Evolutionary conservation across 208 protist species (phyloP).

Genomic region (Acanthamoeba lenticulata): DNA sequence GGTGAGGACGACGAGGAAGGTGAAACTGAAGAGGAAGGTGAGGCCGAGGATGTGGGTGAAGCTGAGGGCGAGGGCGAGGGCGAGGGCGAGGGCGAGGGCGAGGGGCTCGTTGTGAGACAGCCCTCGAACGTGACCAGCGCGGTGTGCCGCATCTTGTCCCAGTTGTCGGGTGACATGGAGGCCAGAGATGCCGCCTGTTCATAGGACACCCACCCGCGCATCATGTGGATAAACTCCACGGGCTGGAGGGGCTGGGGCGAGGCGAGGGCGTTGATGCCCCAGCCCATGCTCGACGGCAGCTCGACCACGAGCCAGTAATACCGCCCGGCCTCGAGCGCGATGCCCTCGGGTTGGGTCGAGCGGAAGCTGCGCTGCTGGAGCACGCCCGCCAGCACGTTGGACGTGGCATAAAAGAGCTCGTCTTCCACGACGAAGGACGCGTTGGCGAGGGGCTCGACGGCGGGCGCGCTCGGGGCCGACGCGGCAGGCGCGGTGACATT

Average conservation of each 20-base stretch:
- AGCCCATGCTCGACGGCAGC: background rate
- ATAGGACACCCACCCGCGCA: too few relatives aligned
- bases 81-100: background rate
- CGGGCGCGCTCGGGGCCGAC: too few relatives aligned
- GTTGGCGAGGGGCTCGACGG: background rate
- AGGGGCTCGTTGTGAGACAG: background rate
- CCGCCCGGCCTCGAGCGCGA: background rate
- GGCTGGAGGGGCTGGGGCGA: background rate
- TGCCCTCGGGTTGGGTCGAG: background rate
- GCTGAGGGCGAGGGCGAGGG: background rate
- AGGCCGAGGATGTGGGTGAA: background rate
- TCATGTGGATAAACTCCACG: background rate
- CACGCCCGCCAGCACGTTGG: background rate
- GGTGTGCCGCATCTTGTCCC: background rate
- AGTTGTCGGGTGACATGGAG: background rate
- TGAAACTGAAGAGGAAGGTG: background rate
- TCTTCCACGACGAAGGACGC: background rate
- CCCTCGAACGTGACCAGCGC: background rate
- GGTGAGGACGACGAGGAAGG: background rate
- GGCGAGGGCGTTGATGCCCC: background rate
- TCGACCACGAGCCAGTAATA: background rate
- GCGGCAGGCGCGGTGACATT: background rate
- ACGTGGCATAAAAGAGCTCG: background rate
- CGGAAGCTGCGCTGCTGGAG: background rate
- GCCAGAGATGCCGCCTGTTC: too few relatives aligned